Base-by-base conservation (phyloP, 1,284 basidiomycete genomes). In the Fomitopsis pinicola region DNA sequence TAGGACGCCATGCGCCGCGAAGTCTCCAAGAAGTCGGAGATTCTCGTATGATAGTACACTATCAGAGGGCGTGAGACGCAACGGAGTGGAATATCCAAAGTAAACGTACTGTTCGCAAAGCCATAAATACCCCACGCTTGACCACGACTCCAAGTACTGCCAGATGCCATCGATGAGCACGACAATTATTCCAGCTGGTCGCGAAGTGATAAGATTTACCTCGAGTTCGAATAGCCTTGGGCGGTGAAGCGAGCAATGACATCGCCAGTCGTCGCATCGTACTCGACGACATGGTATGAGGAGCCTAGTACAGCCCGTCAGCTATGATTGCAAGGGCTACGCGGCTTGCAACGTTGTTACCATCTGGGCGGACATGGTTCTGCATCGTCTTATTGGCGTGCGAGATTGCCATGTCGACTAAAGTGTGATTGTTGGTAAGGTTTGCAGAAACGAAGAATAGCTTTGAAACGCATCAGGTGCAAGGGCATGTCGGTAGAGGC, bases 111-210 rank as follows among this genome's bases (percentile, higher is more conserved):
- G 65, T 85, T 86, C 0, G 86, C 82, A 67, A 84, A 90, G 0
- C 87, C 87, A 67, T 86, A 87, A 38, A 89, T 80, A 8, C 80
- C 87, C 88, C 87, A 89, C 9, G 85, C 81, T 71, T 90, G 85
- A 5, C 87, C 88, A 35, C 88, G 81, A 53, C 83, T 82, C 88
- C 88, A 90, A 10, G 88, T 89, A 69, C 86, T 88, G 58, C 33
- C 40, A 53, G 40, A 36, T 65, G 42, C 14, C 44, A n/a, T 38
- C 46, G n/a, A 45, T 12, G 57, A 54, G 9, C 38, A 38, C 35
- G 17, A 15, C 19, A 22, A 22, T 2, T 22, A 22, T 22, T 22
- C 22, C 22, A 42, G 15, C 17, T 26, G 53, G 15, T 8, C 26
- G 1, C 17, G 15, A 15, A 9, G 3, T 12, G 33, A n/a, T 14